Percentiles rank a stretch among this genome's conserved stretches.
These are phyloP conservation scores for Daldinia childiae DNA, from an alignment of 495 filamentous ascomycete genomes.

Conservation along the genomic window DNA sequence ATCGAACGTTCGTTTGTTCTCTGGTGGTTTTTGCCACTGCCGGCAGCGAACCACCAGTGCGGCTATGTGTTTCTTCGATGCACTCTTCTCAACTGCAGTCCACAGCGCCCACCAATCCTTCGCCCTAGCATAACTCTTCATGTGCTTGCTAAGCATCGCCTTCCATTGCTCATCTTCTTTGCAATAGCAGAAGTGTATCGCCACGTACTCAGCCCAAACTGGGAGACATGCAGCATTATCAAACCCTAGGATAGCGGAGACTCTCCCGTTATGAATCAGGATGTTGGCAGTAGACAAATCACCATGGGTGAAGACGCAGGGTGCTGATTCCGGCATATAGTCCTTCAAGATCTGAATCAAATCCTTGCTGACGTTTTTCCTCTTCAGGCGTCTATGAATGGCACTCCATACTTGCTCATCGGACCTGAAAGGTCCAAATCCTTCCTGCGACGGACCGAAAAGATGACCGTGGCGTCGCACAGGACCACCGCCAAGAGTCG, in stretches of 20 bases:
- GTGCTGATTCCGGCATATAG: constrained; percentile 41
- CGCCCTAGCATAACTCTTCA: constrained; percentile 33
- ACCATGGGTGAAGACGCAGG: constrained; percentile 42
- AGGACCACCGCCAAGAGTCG: constrained; percentile 27
- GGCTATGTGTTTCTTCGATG: constrained; percentile 17
- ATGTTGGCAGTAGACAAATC: constrained; percentile 40
- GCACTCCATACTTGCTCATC: constrained; percentile 34
- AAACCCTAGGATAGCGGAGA: constrained; percentile 37
- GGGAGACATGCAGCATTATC: constrained; percentile 42
- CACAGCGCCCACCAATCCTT: constrained; percentile 44
- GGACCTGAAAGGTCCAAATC: constrained; percentile 37
- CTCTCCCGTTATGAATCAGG: constrained; percentile 23
- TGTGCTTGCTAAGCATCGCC: constrained; percentile 32
- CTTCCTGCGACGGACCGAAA: constrained; percentile 19
- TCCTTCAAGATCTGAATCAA: constrained; percentile 23
- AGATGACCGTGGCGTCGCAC: constrained; percentile 33
- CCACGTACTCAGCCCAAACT: constrained; percentile 41
- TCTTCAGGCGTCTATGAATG: constrained; percentile 19
- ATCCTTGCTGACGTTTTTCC: constrained; percentile 16
- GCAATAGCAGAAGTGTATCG: constrained; percentile 40
- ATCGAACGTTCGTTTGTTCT: constrained; percentile 15
- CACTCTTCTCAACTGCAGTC: constrained; percentile 26
- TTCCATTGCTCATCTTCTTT: constrained; percentile 46
- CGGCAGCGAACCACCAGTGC: constrained; percentile 23
- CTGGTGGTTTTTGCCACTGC: constrained; percentile 29